phyloP scores from a whole-genome alignment of 106 monocot genomes.

The Amphibolis antarctica region DNA sequence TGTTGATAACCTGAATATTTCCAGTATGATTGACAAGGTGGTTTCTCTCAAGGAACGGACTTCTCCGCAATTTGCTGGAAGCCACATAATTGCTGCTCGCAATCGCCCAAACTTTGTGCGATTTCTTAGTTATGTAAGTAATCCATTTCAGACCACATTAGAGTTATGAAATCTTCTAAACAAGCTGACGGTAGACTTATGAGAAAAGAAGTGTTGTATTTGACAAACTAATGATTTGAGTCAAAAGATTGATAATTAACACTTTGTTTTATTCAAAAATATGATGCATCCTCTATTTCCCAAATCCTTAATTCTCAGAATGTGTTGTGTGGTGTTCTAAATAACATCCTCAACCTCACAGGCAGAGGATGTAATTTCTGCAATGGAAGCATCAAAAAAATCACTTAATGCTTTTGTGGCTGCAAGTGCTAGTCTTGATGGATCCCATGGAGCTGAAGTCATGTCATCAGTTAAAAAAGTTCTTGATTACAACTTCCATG shows the following conservation, averaged over 20 bases:
- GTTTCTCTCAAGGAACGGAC: conserved; percentile 33
- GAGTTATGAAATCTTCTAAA: no score
- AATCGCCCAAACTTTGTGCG: conserved; percentile 31
- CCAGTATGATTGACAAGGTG: conserved; percentile 38
- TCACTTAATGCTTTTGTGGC: conserved; percentile 48
- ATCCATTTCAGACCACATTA: not conserved
- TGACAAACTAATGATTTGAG: no score
- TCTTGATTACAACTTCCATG: conserved; percentile 54
- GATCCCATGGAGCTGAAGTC: conserved; percentile 21
- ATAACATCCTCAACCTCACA: conserved; percentile 20
- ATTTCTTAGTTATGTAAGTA: conserved; percentile 58
- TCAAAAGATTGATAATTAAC: no score
- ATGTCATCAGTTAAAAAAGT: conserved; percentile 43
- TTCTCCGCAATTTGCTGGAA: conserved; percentile 52
- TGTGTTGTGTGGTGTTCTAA: not conserved
- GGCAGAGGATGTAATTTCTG: conserved; percentile 56
- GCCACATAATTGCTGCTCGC: conserved; percentile 32
- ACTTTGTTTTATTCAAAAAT: no score
- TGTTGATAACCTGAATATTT: conserved; percentile 73
- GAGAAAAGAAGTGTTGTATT: not conserved
- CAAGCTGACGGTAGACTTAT: not conserved
- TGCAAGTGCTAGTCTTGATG: conserved; percentile 29
- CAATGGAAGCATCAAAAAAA: conserved; percentile 86
- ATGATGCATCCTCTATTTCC: not conserved
- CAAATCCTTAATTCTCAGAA: not conserved